A percentile compares a stretch with the other conserved stretches of the same genome.
phyloP scores from a whole-genome alignment of 352 stramenopile species.

The Detonula confervacea region DNA sequence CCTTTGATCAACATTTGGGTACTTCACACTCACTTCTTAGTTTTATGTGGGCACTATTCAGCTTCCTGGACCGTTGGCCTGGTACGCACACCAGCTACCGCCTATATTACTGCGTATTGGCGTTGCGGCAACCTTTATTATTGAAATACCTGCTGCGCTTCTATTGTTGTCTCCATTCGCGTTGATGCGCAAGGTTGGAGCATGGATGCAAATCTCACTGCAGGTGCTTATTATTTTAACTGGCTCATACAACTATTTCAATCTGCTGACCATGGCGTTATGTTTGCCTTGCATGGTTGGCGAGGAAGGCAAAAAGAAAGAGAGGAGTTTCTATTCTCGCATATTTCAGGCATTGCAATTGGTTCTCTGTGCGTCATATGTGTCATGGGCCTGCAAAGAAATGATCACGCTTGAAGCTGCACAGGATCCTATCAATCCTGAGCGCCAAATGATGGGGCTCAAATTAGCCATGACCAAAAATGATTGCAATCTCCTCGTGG shows the following conservation, averaged over 20 bases:
- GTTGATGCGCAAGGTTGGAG: constrained; percentile 77
- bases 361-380: constrained; percentile 20
- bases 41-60: too few species aligned
- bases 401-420: constrained; percentile 36
- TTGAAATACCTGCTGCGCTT: constrained; percentile 89
- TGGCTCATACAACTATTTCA: constrained; percentile 95
- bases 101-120: constrained; percentile 86
- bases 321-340: background rate
- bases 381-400: constrained; percentile 26
- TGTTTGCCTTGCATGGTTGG: constrained; percentile 58
- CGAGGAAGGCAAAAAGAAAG: constrained; percentile 6
- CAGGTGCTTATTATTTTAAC: constrained; percentile 89
- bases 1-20: too few species aligned
- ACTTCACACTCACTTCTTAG: too few species aligned
- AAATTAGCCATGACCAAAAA: constrained; percentile 44
- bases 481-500: constrained; percentile 35
- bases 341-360: constrained; percentile 14
- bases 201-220: constrained; percentile 84
- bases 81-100: constrained; percentile 88
- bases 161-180: constrained; percentile 87
- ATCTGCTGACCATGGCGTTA: constrained; percentile 87
- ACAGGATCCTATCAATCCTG: constrained; percentile 6
- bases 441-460: constrained; percentile 22
- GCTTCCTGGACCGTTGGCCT: constrained; percentile 87
- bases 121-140: constrained; percentile 88